These are phyloP conservation scores for Acrocalymma vagum DNA, from an alignment of 2,329 filamentous ascomycete species.

Conservation along the genomic window DNA sequence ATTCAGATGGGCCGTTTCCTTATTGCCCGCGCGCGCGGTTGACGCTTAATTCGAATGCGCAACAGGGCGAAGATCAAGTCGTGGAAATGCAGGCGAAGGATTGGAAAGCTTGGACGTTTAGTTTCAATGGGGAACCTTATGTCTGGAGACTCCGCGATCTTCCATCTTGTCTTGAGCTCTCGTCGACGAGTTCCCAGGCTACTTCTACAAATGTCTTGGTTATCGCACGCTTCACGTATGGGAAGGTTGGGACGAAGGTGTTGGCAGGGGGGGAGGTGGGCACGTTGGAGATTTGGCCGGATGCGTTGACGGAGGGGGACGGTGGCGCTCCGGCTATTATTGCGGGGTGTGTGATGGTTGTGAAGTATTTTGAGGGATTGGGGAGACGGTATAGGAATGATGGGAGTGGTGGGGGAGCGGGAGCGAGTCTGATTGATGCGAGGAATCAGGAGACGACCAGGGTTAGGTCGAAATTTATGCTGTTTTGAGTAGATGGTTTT, in stretches of 20 bases:
- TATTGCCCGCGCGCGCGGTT: conserved; percentile 6
- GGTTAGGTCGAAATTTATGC: conserved; percentile 1
- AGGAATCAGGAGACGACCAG: background rate
- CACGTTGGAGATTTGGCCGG: conserved; percentile 2
- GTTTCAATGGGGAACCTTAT: background rate
- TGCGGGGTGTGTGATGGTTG: conserved; percentile 2
- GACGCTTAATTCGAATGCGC: background rate
- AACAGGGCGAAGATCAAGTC: background rate
- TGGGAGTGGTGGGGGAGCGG: conserved; percentile 3
- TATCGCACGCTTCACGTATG: conserved; percentile 9
- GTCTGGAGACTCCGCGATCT: conserved; percentile 4
- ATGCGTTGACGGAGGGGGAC: background rate
- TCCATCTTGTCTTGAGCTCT: conserved; percentile 5
- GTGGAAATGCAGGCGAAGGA: conserved; percentile 5
- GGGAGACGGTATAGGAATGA: conserved; percentile 7
- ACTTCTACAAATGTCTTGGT: background rate
- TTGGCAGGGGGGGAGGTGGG: conserved; percentile 5
- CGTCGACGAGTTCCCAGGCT: background rate
- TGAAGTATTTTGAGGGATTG: conserved; percentile 5
- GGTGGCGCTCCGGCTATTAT: conserved; percentile 1
- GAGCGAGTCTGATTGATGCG: conserved; percentile 2
- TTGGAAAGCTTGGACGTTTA: conserved; percentile 4
- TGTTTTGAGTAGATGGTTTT: background rate
- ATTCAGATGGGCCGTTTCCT: conserved; percentile 3
- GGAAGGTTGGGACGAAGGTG: conserved; percentile 5